Evolutionary conservation across 257 asterid species (phyloP).

Genomic region (Solanum neorickii): DNA sequence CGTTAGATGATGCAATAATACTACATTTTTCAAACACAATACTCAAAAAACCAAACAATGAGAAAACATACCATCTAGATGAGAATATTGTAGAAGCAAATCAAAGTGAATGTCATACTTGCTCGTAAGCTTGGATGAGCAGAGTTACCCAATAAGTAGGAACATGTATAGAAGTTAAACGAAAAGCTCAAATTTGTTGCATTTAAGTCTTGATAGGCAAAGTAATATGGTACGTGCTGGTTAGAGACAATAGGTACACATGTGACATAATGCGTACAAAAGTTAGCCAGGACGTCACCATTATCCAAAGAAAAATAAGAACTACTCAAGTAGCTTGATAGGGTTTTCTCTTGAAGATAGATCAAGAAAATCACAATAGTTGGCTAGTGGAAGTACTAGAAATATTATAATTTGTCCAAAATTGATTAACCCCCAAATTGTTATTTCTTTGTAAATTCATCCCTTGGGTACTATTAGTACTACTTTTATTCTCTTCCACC

Average conservation of each 20-base stretch:
- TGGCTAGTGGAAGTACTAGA: constrained; percentile 12
- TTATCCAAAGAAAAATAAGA: background rate
- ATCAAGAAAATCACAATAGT: constrained; percentile 5
- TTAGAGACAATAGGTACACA: background rate
- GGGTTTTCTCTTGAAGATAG: background rate
- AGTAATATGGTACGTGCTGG: background rate
- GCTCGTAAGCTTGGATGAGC: background rate
- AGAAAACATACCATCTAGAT: background rate
- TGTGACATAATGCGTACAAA: background rate
- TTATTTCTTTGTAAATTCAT: constrained; percentile 1
- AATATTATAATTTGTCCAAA: constrained; percentile 19
- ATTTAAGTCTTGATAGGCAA: background rate
- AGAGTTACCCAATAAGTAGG: background rate
- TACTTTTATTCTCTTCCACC: constrained; percentile 8
- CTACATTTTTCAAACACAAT: background rate
- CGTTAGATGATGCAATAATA: background rate
- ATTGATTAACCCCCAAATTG: constrained; percentile 7
- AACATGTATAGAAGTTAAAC: background rate
- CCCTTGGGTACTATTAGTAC: background rate
- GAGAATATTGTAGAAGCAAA: background rate
- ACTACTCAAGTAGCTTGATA: background rate
- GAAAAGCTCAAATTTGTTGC: background rate
- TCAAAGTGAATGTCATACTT: background rate
- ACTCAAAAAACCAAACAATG: background rate
- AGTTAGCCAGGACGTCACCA: background rate